Evolutionary conservation across 257 asterid species (phyloP).

Genomic region (Linaria vulgaris): DNA sequence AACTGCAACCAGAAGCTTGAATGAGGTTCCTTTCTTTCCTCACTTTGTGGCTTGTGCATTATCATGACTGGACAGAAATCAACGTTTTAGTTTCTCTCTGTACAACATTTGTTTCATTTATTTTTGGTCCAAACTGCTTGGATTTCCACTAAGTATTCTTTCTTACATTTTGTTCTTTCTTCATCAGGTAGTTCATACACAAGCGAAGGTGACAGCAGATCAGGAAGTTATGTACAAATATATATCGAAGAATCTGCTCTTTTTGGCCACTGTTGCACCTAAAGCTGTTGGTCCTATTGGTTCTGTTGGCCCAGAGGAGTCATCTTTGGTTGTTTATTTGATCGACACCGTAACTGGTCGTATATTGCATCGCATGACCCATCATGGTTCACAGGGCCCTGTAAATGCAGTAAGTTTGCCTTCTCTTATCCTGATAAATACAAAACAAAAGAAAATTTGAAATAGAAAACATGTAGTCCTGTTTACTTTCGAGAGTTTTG

Average conservation of each 20-base stretch:
- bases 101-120: background rate
- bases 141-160: slow-evolving; percentile 10
- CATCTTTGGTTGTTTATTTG: slow-evolving; percentile 75
- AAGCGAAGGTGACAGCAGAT: slow-evolving; percentile 84
- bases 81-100: too few species aligned
- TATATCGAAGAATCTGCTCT: slow-evolving; percentile 78
- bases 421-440: slow-evolving; percentile 16
- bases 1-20: slow-evolving; percentile 67
- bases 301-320: slow-evolving; percentile 89
- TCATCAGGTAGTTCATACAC: slow-evolving; percentile 91
- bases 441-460: background rate
- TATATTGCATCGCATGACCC: slow-evolving; percentile 83
- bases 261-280: slow-evolving; percentile 86
- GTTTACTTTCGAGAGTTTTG: background rate
- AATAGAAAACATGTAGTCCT: background rate
- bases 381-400: slow-evolving; percentile 94
- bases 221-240: slow-evolving; percentile 96
- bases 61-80: background rate
- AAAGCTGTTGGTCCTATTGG: slow-evolving; percentile 85
- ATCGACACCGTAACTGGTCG: slow-evolving; percentile 94
- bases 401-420: slow-evolving; percentile 75
- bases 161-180: slow-evolving; percentile 18
- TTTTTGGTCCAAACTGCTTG: background rate
- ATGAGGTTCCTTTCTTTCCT: slow-evolving; percentile 59
- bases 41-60: background rate